Base-by-base conservation (phyloP, 1,284 basidiomycete genomes). In the Apiotrichum veenhuisii region DNA sequence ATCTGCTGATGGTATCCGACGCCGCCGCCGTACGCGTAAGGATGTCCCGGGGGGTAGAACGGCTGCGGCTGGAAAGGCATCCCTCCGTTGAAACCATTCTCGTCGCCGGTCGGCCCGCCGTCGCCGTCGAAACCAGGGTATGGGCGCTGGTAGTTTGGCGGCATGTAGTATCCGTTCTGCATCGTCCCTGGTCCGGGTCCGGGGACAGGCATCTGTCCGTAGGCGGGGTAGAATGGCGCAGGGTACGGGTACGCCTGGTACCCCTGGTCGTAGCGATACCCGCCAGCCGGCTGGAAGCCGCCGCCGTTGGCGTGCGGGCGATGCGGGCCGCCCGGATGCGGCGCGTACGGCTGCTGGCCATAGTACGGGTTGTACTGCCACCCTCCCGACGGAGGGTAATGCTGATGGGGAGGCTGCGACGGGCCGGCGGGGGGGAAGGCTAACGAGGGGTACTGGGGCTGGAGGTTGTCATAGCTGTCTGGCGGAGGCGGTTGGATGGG, bases 1-100 rank as follows among this genome's bases (percentile, higher is more conserved):
- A 47, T 50, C 40, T 54, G 57, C 54, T 56, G 60, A 48, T 50
- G 60, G 48, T 70, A 74, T 1, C 73, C 73, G 11, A 71, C 61
- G 20, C 72, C 72, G 9, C 62, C 69, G n/a, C 72, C 73, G 45
- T 69, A 67, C 9, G 68, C 63, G 52, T 75, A 75, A 0, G 73
- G 73, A 52, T 75, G 73, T 38, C 63, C 62, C 3, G 73, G 65
- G 2, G 73, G 72, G 57, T 67, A 71, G 37, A 53, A 64, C 12
- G n/a, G 46, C 37, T 60, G 54, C 17, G 50, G 59, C 18, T 55
- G 50, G 41, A 56, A 58, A 11, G 45, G 54, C 48, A 54, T 51
- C 43, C 55, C 50, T 10, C 30, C 49, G 54, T 49, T 55, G 52
- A 57, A 58, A 20, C 46, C 38, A 18, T 20, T 41, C 7, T 50